phyloP scores from a whole-genome alignment of 1,284 basidiomycete genomes.

The Wolfiporia cocos region DNA sequence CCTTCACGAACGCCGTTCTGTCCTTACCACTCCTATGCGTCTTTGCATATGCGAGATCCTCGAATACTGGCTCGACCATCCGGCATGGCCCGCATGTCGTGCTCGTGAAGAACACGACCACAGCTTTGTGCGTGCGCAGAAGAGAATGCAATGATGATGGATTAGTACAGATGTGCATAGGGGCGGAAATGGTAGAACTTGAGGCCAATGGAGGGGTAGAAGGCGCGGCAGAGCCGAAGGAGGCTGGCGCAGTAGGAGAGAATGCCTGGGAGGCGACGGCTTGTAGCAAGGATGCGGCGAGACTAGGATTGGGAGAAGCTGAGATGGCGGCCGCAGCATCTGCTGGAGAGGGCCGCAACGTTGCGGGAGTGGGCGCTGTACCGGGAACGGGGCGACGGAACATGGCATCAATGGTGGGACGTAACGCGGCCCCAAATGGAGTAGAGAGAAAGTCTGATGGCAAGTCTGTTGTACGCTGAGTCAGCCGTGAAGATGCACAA shows the following conservation, averaged over 20 bases:
- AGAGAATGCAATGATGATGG: conserved; percentile 45
- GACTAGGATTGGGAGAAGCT: conserved; percentile 39
- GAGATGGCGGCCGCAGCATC: conserved; percentile 24
- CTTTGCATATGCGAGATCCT: conserved; percentile 40
- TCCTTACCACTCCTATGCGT: conserved; percentile 28
- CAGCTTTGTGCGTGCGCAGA: conserved; percentile 41
- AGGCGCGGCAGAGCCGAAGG: conserved; percentile 22
- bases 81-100: conserved; percentile 58
- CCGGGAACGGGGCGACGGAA: conserved; percentile 51
- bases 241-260: conserved; percentile 22
- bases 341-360: conserved; percentile 21
- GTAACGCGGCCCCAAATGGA: conserved; percentile 81
- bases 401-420: conserved; percentile 88
- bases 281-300: conserved; percentile 57
- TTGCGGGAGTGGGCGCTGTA: conserved; percentile 33
- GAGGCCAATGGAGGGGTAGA: conserved; percentile 23
- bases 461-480: conserved; percentile 47
- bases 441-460: conserved; percentile 88
- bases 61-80: conserved; percentile 59
- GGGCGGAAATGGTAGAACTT: conserved; percentile 48
- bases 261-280: conserved; percentile 54
- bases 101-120: conserved; percentile 65
- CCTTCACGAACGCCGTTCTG: conserved; percentile 68
- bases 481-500: neutral
- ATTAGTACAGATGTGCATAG: conserved; percentile 59